Evolutionary conservation across 2,329 filamentous ascomycete genomes (phyloP), one percentile per base, ranked within the genome.

Genomic region (Trichoderma oligosporum): DNA sequence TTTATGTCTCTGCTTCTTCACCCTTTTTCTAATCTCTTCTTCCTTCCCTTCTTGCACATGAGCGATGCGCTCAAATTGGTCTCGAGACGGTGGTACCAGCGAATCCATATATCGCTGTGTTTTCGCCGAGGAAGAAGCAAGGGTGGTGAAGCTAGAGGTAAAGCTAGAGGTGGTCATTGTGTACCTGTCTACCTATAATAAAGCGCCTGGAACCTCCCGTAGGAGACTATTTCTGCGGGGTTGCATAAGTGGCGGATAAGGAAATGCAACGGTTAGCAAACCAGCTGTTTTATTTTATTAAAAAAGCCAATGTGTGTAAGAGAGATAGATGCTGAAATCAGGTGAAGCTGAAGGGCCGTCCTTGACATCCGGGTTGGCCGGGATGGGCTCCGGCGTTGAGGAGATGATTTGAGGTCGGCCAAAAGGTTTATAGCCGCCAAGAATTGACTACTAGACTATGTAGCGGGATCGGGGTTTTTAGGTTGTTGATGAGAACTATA

Each of bases 41-140:
- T 80, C 78, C 36, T 73, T 76, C 46, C 73, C 62, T 47, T 78
- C 70, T 63, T 85, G 82, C 7, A 80, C 68, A 18, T 69, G 69
- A 31, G 74, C 71, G 46, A 85, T 81, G 58, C 73, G 73, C 60
- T 75, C 69, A 31, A 83, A 78, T 57, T 78, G 73, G 27, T 76
- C 70, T 25, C 61, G 62, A 1, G 78, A 77, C 2, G 80, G 79
- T 41, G 75, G 72, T 18, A 76, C 70, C 9, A 82, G 69, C 8
- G 78, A 77, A 57, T 80, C 78, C 69, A 82, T 72, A 64, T 82
- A 82, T 59, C 74, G 68, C 61, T 75, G 73, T 47, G 66, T 65
- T 56, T 68, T 71, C 48, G 46, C n/a, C 27, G 54, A 35, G 8
- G 22, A 42, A 7, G 24, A 39, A 16, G 29, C n/a, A 16, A 56